A percentile compares a stretch with the other conserved stretches of the same genome.
phyloP scores from a whole-genome alignment of 2,329 filamentous ascomycete genomes.

The Penicillium oxalicum region DNA sequence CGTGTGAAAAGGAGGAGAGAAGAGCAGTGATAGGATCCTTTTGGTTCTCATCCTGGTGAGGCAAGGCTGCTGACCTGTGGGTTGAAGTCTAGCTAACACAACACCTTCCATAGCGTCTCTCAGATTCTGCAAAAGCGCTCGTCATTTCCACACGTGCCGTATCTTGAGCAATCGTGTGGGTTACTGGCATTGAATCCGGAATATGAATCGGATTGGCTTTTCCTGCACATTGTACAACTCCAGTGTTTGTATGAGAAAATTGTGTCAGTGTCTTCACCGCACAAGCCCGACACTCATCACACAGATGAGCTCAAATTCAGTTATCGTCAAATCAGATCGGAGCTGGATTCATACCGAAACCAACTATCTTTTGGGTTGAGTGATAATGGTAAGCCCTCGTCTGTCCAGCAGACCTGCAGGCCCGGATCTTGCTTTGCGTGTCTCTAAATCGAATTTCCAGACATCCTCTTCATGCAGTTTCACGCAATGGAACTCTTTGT shows the following conservation, averaged over 20 bases:
- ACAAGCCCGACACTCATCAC: neutral
- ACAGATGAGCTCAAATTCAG: slow-evolving; percentile 2
- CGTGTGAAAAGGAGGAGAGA: neutral
- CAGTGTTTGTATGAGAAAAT: slow-evolving; percentile 11
- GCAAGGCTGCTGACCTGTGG: neutral
- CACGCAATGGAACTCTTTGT: slow-evolving; percentile 1
- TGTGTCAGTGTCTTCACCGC: neutral
- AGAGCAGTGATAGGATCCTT: slow-evolving; percentile 3
- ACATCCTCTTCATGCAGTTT: neutral
- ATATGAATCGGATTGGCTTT: slow-evolving; percentile 6
- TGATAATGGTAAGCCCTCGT: neutral
- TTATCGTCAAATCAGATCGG: slow-evolving; percentile 1
- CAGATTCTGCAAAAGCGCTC: slow-evolving; percentile 10
- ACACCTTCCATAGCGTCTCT: slow-evolving; percentile 1
- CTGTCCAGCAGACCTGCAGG: no score
- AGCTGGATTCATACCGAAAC: neutral
- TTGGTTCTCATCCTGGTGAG: slow-evolving; percentile 1
- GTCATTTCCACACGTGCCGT: slow-evolving; percentile 5
- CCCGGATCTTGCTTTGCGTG: neutral
- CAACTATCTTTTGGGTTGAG: neutral
- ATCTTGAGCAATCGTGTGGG: slow-evolving; percentile 6
- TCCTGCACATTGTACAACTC: slow-evolving; percentile 12
- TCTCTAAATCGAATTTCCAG: neutral
- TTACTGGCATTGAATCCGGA: slow-evolving; percentile 7
- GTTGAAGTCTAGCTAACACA: neutral